Base-by-base conservation (phyloP, 305 asterid species). In the Caryopteris hybrid region DNA sequence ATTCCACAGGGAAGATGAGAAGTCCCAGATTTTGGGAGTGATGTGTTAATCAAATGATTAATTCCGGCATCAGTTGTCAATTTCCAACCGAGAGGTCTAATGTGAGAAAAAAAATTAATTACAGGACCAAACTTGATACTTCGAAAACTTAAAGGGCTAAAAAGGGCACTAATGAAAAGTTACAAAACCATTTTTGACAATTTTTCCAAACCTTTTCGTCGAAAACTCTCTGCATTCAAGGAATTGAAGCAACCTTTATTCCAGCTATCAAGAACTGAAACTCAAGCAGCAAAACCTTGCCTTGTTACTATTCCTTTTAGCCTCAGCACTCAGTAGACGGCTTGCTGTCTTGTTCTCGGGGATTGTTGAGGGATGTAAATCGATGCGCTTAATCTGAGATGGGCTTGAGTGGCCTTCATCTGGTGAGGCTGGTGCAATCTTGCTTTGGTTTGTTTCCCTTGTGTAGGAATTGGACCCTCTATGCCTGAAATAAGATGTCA, bases 371-470 rank as follows among this genome's bases (percentile, higher is more conserved):
- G 81, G 62, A 31, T 21, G 48, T 7, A 13, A 16, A 80, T 77
- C 52, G 33, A 55, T 31, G 68, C 55, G 58, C 58, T 43, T 47
- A 6, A 61, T 27, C 7, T 47, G 72, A 42, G 66, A 43, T 1
- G 45, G 77, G 53, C 72, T 55, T 13, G 62, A 31, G 42, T 16
- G 38, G 29, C 63, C 74, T 76, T 78, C 82, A 5, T 78, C 88
- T n/a, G 88, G 80, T 43, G 89, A 79, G 57, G 80, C 83, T 9
- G 86, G 92, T 13, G 84, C 85, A 66, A 82, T 80, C 80, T 84
- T 88, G 80, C 75, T 81, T 31, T 81, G 85, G 75, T 75, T 81
- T 14, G 92, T 55, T 68, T 85, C 97, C 76, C 72, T 76, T 33
- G 70, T 5, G 55, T 65, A 69, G 43, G 77, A 71, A 70, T 61